These are phyloP conservation scores for Tolypocladium pustulatum DNA, from an alignment of 2,329 filamentous ascomycete species.

Conservation along the genomic window DNA sequence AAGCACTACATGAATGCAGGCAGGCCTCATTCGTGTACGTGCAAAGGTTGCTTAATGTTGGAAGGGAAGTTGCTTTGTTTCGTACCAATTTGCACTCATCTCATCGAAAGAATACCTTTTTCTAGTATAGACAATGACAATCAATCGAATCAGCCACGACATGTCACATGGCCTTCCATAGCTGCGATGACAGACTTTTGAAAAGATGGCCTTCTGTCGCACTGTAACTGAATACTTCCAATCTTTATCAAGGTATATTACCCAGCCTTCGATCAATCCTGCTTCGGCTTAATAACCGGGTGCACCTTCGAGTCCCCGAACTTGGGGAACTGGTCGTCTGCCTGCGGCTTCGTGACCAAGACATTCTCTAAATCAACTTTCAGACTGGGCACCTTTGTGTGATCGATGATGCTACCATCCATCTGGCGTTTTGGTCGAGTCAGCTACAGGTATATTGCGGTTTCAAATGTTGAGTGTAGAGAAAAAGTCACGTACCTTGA, in stretches of 20 bases:
- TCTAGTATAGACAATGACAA: background rate
- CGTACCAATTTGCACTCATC: background rate
- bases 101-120: background rate
- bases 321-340: background rate
- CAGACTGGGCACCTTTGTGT: background rate
- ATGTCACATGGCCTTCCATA: background rate
- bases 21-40: background rate
- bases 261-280: background rate
- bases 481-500: background rate
- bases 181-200: background rate
- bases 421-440: background rate
- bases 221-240: background rate
- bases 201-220: background rate
- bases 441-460: background rate
- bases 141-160: background rate
- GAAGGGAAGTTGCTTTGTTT: background rate
- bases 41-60: background rate
- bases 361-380: background rate
- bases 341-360: background rate
- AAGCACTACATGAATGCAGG: background rate
- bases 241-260: background rate
- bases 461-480: too few species aligned
- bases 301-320: background rate
- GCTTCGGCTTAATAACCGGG: background rate
- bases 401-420: background rate